A percentile compares a stretch with the other conserved stretches of the same genome.
Evolutionary conservation across 257 asterid genomes (phyloP).

Genomic region (Mitragyna speciosa): DNA sequence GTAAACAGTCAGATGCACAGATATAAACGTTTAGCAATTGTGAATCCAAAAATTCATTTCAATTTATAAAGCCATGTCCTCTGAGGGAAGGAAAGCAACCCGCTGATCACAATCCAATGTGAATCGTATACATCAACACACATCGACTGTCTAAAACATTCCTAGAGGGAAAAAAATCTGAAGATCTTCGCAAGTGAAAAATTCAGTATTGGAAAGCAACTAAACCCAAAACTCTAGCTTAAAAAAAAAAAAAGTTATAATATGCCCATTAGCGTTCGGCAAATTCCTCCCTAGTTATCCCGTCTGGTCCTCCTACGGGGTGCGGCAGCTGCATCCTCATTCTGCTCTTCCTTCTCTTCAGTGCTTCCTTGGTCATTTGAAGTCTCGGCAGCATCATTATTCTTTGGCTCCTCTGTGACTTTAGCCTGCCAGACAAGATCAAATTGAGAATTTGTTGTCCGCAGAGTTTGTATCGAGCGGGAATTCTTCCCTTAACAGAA

Average conservation of each 20-base stretch:
- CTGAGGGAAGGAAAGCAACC: constrained; percentile 1
- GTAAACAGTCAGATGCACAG: neutral
- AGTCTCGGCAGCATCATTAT: constrained; percentile 48
- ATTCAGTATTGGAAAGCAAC: constrained; percentile 23
- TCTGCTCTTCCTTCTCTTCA: constrained; percentile 57
- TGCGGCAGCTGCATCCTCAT: constrained; percentile 50
- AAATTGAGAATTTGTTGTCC: neutral
- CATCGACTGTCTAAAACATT: neutral
- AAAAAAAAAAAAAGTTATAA: neutral
- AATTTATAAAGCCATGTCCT: neutral
- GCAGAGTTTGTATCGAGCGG: neutral
- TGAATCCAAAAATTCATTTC: neutral
- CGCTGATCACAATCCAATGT: neutral
- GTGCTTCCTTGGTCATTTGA: constrained; percentile 52
- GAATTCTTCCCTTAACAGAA: neutral
- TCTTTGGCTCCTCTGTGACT: constrained; percentile 43
- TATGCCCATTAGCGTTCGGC: neutral
- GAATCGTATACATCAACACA: neutral
- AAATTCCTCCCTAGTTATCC: constrained; percentile 34
- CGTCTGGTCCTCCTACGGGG: constrained; percentile 70
- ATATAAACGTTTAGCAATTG: neutral
- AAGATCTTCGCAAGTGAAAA: constrained; percentile 2
- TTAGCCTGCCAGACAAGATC: constrained; percentile 42
- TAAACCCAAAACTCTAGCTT: constrained; percentile 22
- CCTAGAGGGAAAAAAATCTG: neutral